A percentile compares a stretch with the other conserved stretches of the same genome.
Evolutionary conservation across 768 basidiomycete genomes (phyloP).

Genomic region (Leccinum incarnatum): DNA sequence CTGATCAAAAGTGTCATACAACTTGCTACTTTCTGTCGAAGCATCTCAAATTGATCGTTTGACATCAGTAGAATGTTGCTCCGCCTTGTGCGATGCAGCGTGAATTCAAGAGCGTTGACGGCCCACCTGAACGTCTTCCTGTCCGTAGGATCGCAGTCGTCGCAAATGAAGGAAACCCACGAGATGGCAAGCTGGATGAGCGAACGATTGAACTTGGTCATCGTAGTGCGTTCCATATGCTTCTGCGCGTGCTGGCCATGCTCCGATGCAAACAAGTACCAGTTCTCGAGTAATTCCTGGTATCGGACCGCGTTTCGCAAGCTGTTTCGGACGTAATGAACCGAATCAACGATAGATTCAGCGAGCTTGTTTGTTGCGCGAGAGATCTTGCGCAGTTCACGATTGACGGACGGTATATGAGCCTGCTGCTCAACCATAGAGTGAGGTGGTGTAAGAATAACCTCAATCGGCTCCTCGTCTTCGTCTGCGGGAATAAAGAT

Average conservation of each 20-base stretch:
- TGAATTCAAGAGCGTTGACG: slow-evolving; percentile 92
- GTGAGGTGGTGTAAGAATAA: slow-evolving; percentile 38
- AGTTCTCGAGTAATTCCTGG: slow-evolving; percentile 88
- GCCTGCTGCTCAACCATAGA: slow-evolving; percentile 81
- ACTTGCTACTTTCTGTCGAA: slow-evolving; percentile 87
- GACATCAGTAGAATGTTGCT: slow-evolving; percentile 88
- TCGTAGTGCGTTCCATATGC: slow-evolving; percentile 73
- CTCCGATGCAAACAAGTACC: slow-evolving; percentile 96
- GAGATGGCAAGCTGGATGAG: slow-evolving; percentile 90
- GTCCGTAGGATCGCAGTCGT: slow-evolving; percentile 95
- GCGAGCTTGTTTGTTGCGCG: slow-evolving; percentile 86
- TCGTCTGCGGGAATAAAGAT: slow-evolving; percentile 62
- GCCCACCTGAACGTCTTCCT: slow-evolving; percentile 98
- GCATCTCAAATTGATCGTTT: slow-evolving; percentile 83
- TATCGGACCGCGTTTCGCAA: slow-evolving; percentile 57
- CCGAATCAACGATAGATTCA: slow-evolving; percentile 90
- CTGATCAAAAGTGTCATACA: slow-evolving; percentile 97
- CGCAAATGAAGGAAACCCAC: slow-evolving; percentile 98
- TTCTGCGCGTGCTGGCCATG: slow-evolving; percentile 89
- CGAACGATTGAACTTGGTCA: slow-evolving; percentile 76
- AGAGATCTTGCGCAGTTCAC: slow-evolving; percentile 87
- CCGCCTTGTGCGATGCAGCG: slow-evolving; percentile 81
- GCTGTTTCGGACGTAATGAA: slow-evolving; percentile 77
- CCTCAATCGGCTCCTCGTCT: slow-evolving; percentile 51
- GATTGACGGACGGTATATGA: slow-evolving; percentile 86